These are phyloP conservation scores for Pyrenochaeta sp. DNA, from an alignment of 2,329 filamentous ascomycete genomes.

Conservation along the genomic window DNA sequence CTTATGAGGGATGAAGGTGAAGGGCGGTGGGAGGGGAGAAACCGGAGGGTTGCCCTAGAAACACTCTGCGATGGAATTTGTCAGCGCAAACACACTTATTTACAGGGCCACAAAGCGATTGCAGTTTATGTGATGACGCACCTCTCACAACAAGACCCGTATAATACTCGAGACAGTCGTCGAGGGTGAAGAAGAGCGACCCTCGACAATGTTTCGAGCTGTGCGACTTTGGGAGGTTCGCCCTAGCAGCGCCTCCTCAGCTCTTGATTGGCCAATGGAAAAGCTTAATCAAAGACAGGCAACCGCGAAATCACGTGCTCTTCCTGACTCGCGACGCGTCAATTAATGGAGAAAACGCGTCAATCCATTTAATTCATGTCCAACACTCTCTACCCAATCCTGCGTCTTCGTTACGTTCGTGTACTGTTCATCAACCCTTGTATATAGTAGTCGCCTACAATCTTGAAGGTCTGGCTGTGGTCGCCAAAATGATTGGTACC, in stretches of 20 bases:
- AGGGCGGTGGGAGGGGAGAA: conserved; percentile 14
- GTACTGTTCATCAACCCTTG: conserved; percentile 7
- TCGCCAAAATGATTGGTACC: conserved; percentile 19
- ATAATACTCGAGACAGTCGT: conserved; percentile 17
- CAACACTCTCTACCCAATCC: background rate
- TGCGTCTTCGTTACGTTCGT: no score
- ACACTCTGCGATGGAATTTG: conserved; percentile 24
- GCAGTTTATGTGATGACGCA: conserved; percentile 12
- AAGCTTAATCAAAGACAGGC: background rate
- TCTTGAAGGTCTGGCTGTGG: conserved; percentile 1
- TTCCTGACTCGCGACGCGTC: background rate
- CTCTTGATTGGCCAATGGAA: conserved; percentile 11
- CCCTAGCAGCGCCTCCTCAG: background rate
- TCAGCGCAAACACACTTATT: conserved; percentile 17
- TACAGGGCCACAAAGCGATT: conserved; percentile 11
- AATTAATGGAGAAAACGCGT: background rate
- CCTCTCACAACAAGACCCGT: conserved; percentile 17
- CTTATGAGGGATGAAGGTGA: conserved; percentile 16
- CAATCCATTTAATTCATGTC: background rate
- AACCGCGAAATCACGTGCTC: background rate
- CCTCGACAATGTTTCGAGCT: conserved; percentile 23
- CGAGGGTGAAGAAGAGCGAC: conserved; percentile 19
- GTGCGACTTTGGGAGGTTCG: conserved; percentile 28
- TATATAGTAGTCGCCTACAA: conserved; percentile 19
- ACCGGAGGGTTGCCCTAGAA: conserved; percentile 33